Base-by-base conservation (phyloP, 2,329 filamentous ascomycete species). In the Paramyrothecium sp. region DNA sequence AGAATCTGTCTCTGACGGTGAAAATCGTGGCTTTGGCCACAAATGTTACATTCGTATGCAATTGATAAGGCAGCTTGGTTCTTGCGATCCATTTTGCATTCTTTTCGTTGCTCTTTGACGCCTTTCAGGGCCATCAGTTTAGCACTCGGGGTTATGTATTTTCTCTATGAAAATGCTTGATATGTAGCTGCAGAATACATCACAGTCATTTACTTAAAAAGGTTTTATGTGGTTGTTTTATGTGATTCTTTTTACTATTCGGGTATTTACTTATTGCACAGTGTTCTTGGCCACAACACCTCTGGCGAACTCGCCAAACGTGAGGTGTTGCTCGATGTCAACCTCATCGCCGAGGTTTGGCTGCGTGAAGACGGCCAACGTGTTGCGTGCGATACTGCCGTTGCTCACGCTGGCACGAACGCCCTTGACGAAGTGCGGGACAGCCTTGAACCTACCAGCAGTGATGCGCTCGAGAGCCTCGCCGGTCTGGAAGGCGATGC, bases 341-440 rank as follows among this genome's bases (percentile, higher is more conserved):
- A 94, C 89, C 74, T 86, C 83, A 65, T 93, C 90, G 65, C 85
- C 90, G 59, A 98, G 74, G 76, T 97, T 97, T 22, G 95, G 95
- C 81, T 99, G 95, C 58, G 94, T 99, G 69, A 98, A 99, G 11
- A 98, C 92, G 1, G 95, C 95, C 63, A 99, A 75, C 11, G 95
- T 99, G 75, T 98, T 98, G 58, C 89, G 79, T 26, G 89, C 90
- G 58, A 93, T 82, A 26, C 78, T 76, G 2, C 77, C 78, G 16
- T 75, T 77, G 57, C 80, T 73, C 41, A 73, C 76, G 49, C 80
- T 82, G 1, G 83, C 78, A 62, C 84, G 81, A 4, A 89, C 87
- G 0, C 93, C 94, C 63, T 89, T 83, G 10, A 99, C 95, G 73
- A 96, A 98, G 78, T 99, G 95, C 63, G 95, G 94, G 59, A 98